Conservation (phyloP, 306 rosid species). For the Fagus sylvatica region DNA sequence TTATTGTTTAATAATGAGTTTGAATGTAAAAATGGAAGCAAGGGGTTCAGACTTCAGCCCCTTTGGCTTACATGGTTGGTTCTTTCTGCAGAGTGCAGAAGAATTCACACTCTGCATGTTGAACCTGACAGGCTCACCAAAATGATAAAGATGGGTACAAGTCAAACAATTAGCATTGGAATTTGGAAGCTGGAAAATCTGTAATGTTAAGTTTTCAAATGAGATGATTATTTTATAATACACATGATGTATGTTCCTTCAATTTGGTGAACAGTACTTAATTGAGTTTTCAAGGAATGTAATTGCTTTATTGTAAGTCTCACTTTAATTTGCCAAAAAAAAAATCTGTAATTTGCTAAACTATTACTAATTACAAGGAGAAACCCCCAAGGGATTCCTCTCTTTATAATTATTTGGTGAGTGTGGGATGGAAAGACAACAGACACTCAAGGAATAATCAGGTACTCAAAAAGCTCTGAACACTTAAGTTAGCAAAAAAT, state of each 20-base stretch:
- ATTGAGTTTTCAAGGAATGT: background rate
- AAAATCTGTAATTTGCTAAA: too few relatives aligned
- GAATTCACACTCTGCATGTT: background rate
- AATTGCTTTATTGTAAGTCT: too few relatives aligned
- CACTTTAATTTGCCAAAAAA: too few relatives aligned
- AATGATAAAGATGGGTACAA: background rate
- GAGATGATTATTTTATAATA: background rate
- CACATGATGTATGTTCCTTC: background rate
- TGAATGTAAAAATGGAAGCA: background rate
- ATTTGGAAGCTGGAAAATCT: background rate
- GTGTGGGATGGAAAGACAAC: too few relatives aligned
- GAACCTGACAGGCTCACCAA: background rate
- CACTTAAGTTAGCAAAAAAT: too few relatives aligned
- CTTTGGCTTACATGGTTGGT: background rate
- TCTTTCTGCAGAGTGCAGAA: background rate
- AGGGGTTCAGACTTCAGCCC: background rate
- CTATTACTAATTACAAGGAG: too few relatives aligned
- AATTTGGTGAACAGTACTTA: background rate
- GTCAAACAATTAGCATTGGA: background rate
- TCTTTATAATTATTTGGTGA: too few relatives aligned
- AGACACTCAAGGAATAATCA: too few relatives aligned
- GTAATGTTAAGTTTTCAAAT: background rate
- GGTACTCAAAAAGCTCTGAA: too few relatives aligned
- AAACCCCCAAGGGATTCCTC: too few relatives aligned
- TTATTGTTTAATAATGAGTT: background rate